Evolutionary conservation across 2,329 filamentous ascomycete species (phyloP).

Genomic region (Sordariomycetes sp.): DNA sequence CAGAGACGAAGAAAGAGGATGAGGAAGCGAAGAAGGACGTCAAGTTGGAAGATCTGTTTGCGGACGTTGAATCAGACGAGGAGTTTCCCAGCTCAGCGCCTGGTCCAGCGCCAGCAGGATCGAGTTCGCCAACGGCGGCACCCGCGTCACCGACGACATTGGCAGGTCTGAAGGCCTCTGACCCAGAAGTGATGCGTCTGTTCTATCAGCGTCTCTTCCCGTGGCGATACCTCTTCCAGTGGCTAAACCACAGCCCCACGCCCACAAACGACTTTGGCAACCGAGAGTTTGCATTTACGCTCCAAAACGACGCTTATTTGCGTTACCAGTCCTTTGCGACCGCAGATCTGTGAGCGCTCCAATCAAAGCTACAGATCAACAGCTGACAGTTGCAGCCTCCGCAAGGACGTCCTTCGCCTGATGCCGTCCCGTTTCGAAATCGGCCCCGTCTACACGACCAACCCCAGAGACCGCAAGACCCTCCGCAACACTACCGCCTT

Average conservation of each 20-base stretch:
- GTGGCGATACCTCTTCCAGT: slow-evolving; percentile 91
- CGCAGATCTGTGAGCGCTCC: slow-evolving; percentile 36
- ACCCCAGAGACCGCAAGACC: slow-evolving; percentile 87
- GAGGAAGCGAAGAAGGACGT: slow-evolving; percentile 30
- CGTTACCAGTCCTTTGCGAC: slow-evolving; percentile 70
- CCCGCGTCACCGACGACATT: slow-evolving; percentile 33
- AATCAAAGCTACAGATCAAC: neutral
- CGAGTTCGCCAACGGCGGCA: slow-evolving; percentile 31
- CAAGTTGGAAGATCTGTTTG: slow-evolving; percentile 51
- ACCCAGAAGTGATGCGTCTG: slow-evolving; percentile 78
- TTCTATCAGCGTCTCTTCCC: slow-evolving; percentile 97
- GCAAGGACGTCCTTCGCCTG: slow-evolving; percentile 81
- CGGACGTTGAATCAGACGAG: slow-evolving; percentile 49
- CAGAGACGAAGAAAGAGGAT: slow-evolving; percentile 6
- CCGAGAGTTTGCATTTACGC: slow-evolving; percentile 90
- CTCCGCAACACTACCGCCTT: slow-evolving; percentile 74
- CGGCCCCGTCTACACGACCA: slow-evolving; percentile 90
- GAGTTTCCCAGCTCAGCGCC: slow-evolving; percentile 47
- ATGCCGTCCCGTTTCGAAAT: slow-evolving; percentile 96
- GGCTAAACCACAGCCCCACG: slow-evolving; percentile 87
- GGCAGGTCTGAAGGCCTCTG: slow-evolving; percentile 42
- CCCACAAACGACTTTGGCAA: slow-evolving; percentile 84
- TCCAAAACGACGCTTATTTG: slow-evolving; percentile 86
- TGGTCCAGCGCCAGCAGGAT: slow-evolving; percentile 13
- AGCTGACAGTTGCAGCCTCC: slow-evolving; percentile 46